These are phyloP conservation scores for Cercospora sesami DNA, from an alignment of 2,329 filamentous ascomycete species.

Conservation along the genomic window DNA sequence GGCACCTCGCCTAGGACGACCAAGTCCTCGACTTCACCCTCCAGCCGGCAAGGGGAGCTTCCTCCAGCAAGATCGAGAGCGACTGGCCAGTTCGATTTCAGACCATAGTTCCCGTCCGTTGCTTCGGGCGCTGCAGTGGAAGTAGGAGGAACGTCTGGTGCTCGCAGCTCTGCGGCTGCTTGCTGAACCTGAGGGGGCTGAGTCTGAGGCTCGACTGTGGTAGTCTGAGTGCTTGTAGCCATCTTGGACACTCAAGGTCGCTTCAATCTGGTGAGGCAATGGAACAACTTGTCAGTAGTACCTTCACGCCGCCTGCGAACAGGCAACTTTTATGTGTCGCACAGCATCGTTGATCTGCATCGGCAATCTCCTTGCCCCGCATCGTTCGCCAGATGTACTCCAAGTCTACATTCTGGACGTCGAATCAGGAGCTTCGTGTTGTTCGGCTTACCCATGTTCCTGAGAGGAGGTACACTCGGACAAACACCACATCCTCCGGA, in stretches of 20 bases:
- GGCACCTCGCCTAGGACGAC: constrained; percentile 38
- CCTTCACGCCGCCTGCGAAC: background rate
- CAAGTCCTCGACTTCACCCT: constrained; percentile 43
- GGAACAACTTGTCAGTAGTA: background rate
- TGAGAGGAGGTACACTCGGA: background rate
- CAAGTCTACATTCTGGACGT: background rate
- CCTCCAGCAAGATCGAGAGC: constrained; percentile 27
- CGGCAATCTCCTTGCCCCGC: background rate
- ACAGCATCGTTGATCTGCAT: background rate
- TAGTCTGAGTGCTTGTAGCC: background rate
- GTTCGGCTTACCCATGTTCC: background rate
- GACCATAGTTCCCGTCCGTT: background rate
- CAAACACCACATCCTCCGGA: constrained; percentile 4
- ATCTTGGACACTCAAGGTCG: background rate
- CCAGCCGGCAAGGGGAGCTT: constrained; percentile 41
- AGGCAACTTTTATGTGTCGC: background rate
- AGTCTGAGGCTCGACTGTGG: background rate
- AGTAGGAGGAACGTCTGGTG: background rate
- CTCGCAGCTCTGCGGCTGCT: background rate
- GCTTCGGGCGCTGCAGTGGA: background rate
- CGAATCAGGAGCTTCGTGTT: background rate
- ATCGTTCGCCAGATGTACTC: background rate
- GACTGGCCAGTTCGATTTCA: constrained; percentile 23
- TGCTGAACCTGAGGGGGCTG: background rate
- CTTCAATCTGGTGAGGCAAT: background rate